phyloP scores from a whole-genome alignment of 192 early-diverging fungal species.

The Backusella morwellensis region DNA sequence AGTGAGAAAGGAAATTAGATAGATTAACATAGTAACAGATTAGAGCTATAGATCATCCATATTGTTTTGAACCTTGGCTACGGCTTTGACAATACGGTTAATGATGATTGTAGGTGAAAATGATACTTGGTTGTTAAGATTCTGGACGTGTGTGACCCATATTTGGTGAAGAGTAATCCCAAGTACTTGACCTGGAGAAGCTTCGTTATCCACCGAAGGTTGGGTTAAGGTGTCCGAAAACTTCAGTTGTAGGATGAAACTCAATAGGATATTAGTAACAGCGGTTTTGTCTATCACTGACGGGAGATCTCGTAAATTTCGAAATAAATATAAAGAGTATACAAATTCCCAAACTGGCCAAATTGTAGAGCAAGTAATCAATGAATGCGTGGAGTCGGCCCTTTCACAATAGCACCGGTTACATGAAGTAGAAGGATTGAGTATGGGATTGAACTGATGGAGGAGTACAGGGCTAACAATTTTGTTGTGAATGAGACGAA shows the following conservation, averaged over 20 bases:
- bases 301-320: not conserved
- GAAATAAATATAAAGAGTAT: not conserved
- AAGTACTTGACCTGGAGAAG: not conserved
- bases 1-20: too few species aligned
- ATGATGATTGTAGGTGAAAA: not conserved
- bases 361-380: not conserved
- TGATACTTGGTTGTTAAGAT: not conserved
- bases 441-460: not conserved
- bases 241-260: not conserved
- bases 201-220: not conserved
- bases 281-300: not conserved
- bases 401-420: not conserved
- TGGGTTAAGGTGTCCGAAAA: not conserved
- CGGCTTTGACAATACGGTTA: not conserved
- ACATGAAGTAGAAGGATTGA: not conserved
- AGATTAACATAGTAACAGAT: too few species aligned
- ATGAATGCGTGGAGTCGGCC: not conserved
- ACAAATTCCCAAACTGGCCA: not conserved
- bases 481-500: not conserved
- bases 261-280: not conserved
- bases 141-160: not conserved
- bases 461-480: not conserved
- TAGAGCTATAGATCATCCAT: not conserved
- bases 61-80: not conserved
- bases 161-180: not conserved